Percentiles rank a stretch among this genome's conserved stretches.
phyloP scores from a whole-genome alignment of 2,329 filamentous ascomycete genomes.

The Hypoxylon sp. region DNA sequence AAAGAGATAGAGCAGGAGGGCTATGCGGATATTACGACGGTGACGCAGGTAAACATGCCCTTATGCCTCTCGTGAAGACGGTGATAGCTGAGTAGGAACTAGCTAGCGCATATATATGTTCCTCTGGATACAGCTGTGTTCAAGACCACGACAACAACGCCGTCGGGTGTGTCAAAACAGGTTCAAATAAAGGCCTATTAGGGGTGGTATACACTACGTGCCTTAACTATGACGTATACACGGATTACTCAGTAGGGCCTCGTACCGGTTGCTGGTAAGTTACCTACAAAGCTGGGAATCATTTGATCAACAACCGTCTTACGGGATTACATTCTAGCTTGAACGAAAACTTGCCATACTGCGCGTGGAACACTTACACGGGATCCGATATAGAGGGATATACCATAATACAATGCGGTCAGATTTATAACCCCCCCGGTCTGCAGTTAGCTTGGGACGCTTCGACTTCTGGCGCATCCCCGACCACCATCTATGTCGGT shows the following conservation, averaged over 20 bases:
- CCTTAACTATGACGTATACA: conserved; percentile 5
- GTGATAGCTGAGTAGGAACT: background rate
- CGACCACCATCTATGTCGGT: conserved; percentile 5
- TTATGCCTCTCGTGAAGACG: background rate
- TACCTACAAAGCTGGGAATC: background rate
- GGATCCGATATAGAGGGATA: conserved; percentile 17
- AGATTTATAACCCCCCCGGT: background rate
- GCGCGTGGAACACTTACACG: conserved; percentile 11
- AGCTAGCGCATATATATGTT: conserved; percentile 18
- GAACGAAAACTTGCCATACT: conserved; percentile 1
- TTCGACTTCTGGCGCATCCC: conserved; percentile 9
- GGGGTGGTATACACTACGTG: conserved; percentile 8
- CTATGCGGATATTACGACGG: conserved; percentile 28
- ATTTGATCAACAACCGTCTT: background rate
- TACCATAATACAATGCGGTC: conserved; percentile 16
- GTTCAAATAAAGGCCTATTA: conserved; percentile 6
- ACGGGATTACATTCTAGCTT: background rate
- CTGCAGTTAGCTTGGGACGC: conserved; percentile 13
- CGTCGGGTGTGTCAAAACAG: conserved; percentile 11
- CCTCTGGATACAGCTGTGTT: conserved; percentile 3
- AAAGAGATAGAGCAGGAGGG: conserved; percentile 14
- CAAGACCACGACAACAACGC: conserved; percentile 14
- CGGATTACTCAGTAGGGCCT: conserved; percentile 12
- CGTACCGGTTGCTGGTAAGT: conserved; percentile 24
- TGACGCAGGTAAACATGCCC: conserved; percentile 23